A percentile compares a stretch with the other conserved stretches of the same genome.
Conservation (phyloP, 345 rosid species). For the Trapa bicornis region DNA sequence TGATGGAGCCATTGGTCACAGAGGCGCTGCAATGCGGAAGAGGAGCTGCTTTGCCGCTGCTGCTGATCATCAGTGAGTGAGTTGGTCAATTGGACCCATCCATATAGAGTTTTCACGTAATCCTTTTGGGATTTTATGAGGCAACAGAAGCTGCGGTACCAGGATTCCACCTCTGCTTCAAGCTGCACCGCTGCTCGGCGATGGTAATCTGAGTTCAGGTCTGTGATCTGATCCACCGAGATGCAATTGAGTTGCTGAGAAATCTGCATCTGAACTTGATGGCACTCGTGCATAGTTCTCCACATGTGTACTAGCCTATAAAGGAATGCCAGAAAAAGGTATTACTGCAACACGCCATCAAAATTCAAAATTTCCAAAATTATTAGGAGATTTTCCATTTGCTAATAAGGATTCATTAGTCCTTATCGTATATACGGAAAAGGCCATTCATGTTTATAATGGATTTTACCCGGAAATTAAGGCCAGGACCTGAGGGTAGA, state of each 20-base stretch:
- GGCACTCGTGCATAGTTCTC: constrained; percentile 69
- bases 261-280: constrained; percentile 59
- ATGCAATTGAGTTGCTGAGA: constrained; percentile 58
- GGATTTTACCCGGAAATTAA: constrained; percentile 65
- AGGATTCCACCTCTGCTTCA: constrained; percentile 54
- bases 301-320: constrained; percentile 58
- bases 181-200: constrained; percentile 70
- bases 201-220: constrained; percentile 52
- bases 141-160: constrained; percentile 69
- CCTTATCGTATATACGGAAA: too few relatives aligned
- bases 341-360: not conserved
- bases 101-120: constrained; percentile 47
- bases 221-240: constrained; percentile 27
- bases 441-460: too few relatives aligned
- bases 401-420: too few relatives aligned
- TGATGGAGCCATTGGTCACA: constrained; percentile 56
- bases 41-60: constrained; percentile 36
- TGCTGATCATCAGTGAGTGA: constrained; percentile 29
- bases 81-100: constrained; percentile 56
- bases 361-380: not conserved
- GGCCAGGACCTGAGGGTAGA: constrained; percentile 69
- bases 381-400: not conserved
- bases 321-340: not conserved
- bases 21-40: constrained; percentile 40
- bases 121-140: constrained; percentile 51